phyloP scores from a whole-genome alignment of 192 early-diverging fungal species.

The Entomortierella lignicola region DNA sequence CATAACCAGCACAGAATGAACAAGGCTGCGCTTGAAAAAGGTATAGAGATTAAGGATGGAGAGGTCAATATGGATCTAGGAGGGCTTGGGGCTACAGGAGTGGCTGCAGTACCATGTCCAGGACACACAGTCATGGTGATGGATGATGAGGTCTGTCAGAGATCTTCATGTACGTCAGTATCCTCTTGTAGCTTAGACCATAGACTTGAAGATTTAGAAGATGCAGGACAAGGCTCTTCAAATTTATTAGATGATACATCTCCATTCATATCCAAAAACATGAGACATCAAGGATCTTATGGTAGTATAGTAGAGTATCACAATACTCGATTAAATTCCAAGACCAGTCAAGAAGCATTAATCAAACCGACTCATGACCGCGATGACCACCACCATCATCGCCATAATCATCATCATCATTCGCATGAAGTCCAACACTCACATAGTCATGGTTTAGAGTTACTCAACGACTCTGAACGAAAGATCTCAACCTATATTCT shows the following conservation, averaged over 20 bases:
- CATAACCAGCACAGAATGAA: conserved; percentile 14
- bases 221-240: not conserved
- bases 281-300: not conserved
- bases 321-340: no score
- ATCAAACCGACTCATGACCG: not conserved
- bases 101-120: conserved; percentile 10
- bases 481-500: conserved; percentile 68
- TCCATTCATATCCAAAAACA: not conserved
- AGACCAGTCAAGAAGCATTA: not conserved
- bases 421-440: not conserved
- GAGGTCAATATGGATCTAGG: conserved; percentile 19
- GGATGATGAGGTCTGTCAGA: not conserved
- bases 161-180: conserved; percentile 12
- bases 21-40: not conserved
- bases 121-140: conserved; percentile 13
- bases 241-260: not conserved
- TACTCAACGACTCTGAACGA: conserved; percentile 8
- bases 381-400: not conserved
- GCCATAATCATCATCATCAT: no score
- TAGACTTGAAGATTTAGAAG: not conserved
- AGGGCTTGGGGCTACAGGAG: conserved; percentile 28
- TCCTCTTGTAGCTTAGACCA: conserved; percentile 10
- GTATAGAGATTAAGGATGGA: not conserved
- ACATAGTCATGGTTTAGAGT: conserved; percentile 12
- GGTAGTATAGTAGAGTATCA: not conserved